Evolutionary conservation across 306 rosid species (phyloP).

Genomic region (Cajanus cajan): DNA sequence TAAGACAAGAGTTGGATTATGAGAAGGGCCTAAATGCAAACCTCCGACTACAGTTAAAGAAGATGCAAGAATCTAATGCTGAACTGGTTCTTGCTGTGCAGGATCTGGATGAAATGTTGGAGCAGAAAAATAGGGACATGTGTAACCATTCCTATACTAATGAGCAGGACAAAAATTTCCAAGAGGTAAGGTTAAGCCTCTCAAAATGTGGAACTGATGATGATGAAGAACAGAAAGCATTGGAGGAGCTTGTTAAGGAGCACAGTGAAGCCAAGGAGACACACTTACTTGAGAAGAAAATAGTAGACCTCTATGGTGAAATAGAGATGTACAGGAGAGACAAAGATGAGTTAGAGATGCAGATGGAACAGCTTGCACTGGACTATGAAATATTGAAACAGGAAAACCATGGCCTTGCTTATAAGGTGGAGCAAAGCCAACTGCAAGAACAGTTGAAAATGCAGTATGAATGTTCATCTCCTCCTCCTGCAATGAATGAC

Average conservation of each 20-base stretch:
- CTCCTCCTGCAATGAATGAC: conserved; percentile 50
- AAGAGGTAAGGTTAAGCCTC: conserved; percentile 33
- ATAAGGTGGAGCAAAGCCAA: conserved; percentile 85
- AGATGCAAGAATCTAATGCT: conserved; percentile 86
- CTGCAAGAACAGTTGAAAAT: conserved; percentile 80
- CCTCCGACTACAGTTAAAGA: conserved; percentile 76
- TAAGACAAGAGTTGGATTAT: conserved; percentile 69
- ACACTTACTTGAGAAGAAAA: conserved; percentile 62
- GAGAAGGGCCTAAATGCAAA: conserved; percentile 78
- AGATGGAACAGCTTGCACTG: conserved; percentile 94
- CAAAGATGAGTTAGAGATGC: conserved; percentile 95
- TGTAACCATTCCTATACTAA: conserved; percentile 26
- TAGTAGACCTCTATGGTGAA: conserved; percentile 73
- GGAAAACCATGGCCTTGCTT: conserved; percentile 78
- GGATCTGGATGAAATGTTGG: conserved; percentile 83
- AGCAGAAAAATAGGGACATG: conserved; percentile 56
- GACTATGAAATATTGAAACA: conserved; percentile 97
- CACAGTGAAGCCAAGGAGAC: conserved; percentile 55
- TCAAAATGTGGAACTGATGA: conserved; percentile 48
- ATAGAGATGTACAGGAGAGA: conserved; percentile 82
- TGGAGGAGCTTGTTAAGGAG: conserved; percentile 69
- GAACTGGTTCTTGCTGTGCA: conserved; percentile 81
- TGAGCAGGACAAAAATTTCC: conserved; percentile 35
- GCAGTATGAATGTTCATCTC: conserved; percentile 72
- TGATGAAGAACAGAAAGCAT: conserved; percentile 79